Evolutionary conservation across 176 grass and related monocot species (phyloP).

Genomic region (Aegilops umbellulata): DNA sequence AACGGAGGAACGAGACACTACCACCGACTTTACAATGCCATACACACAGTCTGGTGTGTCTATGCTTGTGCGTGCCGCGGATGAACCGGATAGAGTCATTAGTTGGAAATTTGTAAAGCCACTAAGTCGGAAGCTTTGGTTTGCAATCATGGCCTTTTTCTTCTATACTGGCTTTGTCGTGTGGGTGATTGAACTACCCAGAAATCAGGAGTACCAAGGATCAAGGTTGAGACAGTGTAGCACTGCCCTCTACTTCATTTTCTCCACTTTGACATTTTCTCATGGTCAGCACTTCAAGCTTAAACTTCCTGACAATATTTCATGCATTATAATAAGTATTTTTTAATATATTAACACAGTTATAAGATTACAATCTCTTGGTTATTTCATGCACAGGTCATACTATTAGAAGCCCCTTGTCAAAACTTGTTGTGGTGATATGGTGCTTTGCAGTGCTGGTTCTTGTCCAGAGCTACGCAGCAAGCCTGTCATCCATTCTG

Average conservation of each 20-base stretch:
- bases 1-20: constrained; percentile 18
- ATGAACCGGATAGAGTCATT: constrained; percentile 21
- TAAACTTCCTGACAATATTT: background rate
- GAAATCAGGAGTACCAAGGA: constrained; percentile 50
- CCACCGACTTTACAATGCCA: constrained; percentile 54
- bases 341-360: background rate
- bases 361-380: background rate
- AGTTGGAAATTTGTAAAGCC: constrained; percentile 58
- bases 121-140: constrained; percentile 45
- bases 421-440: constrained; percentile 52
- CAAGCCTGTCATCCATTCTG: constrained; percentile 54
- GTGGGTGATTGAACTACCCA: constrained; percentile 51
- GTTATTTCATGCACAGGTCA: constrained; percentile 33
- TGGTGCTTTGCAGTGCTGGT: constrained; percentile 57
- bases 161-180: constrained; percentile 54
- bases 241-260: constrained; percentile 55
- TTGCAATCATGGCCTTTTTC: constrained; percentile 44
- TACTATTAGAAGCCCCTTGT: constrained; percentile 41
- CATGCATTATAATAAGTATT: no score
- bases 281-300: constrained; percentile 4
- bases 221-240: constrained; percentile 35
- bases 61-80: constrained; percentile 40
- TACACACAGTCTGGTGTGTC: constrained; percentile 42
- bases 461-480: constrained; percentile 54
- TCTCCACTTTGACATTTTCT: constrained; percentile 59